Evolutionary conservation across 805 yeast genomes (phyloP), one percentile per base, ranked within the genome.

Genomic region (Metschnikowia orientalis): DNA sequence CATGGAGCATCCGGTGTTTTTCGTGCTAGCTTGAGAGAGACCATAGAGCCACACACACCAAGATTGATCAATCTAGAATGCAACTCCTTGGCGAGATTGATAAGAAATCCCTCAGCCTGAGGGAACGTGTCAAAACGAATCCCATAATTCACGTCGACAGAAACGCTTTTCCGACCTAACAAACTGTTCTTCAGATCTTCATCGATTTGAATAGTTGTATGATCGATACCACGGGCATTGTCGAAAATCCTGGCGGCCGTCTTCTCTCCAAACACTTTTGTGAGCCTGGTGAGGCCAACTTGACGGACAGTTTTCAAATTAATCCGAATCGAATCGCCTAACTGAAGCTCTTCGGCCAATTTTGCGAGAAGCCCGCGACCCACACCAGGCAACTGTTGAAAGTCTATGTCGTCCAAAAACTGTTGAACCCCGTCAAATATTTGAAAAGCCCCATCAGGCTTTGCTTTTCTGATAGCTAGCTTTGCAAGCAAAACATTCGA

Each of bases 121-220:
- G 57, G 53, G 18, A 71, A 63, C 1, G 61, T 62, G 19, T 76
- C 72, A 43, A 89, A 82, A 29, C 97, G 53, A 1, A 90, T 83
- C 0, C 96, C 97, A 81, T 87, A 90, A 41, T 87, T 85, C 17
- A 90, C 81, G 51, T 90, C 97, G 4, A 88, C 82, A 0, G 95
- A 86, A 0, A 90, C 71, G 1, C 92, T 75, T 47, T 86, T 87
- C 17, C 95, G 66, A 8, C 74, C 68, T 12, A 77, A 66, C 5
- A 55, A 39, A 2, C 59, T 44, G 32, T 60, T 75, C 10, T 64
- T 59, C 7, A 77, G 75, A 19, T 67, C 64, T 6, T 54, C 40
- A 18, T 75, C 54, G n/a, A 80, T 61, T 23, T 73, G 76, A 31
- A 80, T 72, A 4, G 69, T 69, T 0, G 82, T 73, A 28, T 63